Evolutionary conservation across 805 yeast genomes (phyloP), one percentile per base, ranked within the genome.

Genomic region (Lipomyces spencermartinsiae): DNA sequence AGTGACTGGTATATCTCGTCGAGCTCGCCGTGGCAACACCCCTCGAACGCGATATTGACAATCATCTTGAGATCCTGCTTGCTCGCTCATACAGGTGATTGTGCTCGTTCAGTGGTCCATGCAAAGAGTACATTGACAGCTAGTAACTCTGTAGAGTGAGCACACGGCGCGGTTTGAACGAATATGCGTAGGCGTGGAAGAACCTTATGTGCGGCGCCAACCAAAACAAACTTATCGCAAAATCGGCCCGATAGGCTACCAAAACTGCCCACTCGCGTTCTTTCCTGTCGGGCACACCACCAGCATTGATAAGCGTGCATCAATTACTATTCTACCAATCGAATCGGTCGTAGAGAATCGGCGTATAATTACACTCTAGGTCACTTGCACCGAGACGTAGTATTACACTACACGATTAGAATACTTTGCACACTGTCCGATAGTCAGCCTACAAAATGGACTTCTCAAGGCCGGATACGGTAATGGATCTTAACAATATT

Each of bases 1-100:
- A 85, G 76, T 2, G 74, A 63, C 10, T 73, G 59, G 74, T 92
- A 92, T 1, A 93, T 88, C 16, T 75, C 73, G 69, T 86, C 80
- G 51, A 93, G 83, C 62, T 86, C 89, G 1, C 98, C 97, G 78
- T 93, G 98, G 71, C 96, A 87, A 75, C 98, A 93, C 9, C 98
- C 98, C 75, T 91, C 93, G 0, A 93, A 83, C 4, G 96, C 97
- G 16, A 93, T 78, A 59, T 74, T 77, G 57, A 76, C 37, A 56
- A 55, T 61, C 16, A 19, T n/a, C 49, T 43, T n/a, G 49, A 2
- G 43, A 37, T 9, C 2, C 9, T 8, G 49, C 16, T 19, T 9
- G 19, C 22, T 43, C 22, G 7, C 22, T 3, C n/a, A n/a, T 43
- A 16, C 49, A 5, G 22, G 49, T 8, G 22, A n/a, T n/a, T 7